phyloP scores from a whole-genome alignment of 495 filamentous ascomycete species.

The Penicillium coprophilum region DNA sequence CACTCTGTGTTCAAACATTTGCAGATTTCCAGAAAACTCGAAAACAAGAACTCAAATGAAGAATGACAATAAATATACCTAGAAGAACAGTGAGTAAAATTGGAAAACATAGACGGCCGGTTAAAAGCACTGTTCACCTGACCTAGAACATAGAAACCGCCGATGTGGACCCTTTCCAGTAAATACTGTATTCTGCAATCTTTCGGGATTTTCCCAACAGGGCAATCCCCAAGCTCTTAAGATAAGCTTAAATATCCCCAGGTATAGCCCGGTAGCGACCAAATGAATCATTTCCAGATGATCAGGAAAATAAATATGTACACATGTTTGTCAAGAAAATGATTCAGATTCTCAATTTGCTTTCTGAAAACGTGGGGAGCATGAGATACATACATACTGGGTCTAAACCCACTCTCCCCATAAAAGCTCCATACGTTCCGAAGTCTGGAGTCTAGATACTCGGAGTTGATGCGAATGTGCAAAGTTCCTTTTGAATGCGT shows the following conservation, averaged over 20 bases:
- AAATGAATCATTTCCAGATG: too few species aligned
- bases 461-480: slow-evolving; percentile 6
- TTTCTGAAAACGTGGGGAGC: slow-evolving; percentile 6
- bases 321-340: neutral
- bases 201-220: neutral
- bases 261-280: too few species aligned
- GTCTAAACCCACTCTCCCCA: slow-evolving; percentile 6
- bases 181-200: neutral
- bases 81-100: neutral
- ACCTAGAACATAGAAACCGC: neutral
- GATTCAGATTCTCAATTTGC: neutral
- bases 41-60: neutral
- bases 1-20: too few species aligned
- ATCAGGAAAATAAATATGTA: neutral
- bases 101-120: neutral
- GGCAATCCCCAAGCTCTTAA: neutral
- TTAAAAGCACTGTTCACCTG: neutral
- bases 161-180: neutral
- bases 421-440: slow-evolving; percentile 6
- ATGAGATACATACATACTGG: neutral
- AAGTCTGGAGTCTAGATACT: slow-evolving; percentile 1
- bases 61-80: neutral
- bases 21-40: neutral
- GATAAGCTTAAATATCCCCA: neutral
- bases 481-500: neutral